phyloP scores from a whole-genome alignment of 2,329 filamentous ascomycete genomes.

The Macrophomina pseudophaseolina region DNA sequence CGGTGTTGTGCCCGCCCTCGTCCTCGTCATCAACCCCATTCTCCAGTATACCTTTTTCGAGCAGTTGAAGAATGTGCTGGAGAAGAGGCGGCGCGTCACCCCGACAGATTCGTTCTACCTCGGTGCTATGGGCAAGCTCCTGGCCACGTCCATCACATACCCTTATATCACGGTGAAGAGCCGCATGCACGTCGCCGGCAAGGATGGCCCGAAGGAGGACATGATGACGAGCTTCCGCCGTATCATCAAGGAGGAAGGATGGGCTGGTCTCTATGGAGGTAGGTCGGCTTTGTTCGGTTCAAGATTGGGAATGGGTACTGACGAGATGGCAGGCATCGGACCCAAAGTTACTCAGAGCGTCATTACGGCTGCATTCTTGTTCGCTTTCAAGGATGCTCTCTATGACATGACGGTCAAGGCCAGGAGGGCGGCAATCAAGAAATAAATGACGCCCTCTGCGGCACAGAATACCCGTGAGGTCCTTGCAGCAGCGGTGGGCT shows the following conservation, averaged over 20 bases:
- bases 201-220: slow-evolving; percentile 76
- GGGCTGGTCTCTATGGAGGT: slow-evolving; percentile 90
- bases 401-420: slow-evolving; percentile 81
- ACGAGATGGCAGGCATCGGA: slow-evolving; percentile 71
- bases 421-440: slow-evolving; percentile 50
- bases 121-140: slow-evolving; percentile 90
- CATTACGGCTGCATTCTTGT: slow-evolving; percentile 92
- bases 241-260: slow-evolving; percentile 89
- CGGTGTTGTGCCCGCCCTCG: slow-evolving; percentile 87
- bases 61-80: slow-evolving; percentile 90
- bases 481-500: slow-evolving; percentile 11
- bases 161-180: slow-evolving; percentile 99
- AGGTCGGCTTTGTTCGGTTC: slow-evolving; percentile 39
- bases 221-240: slow-evolving; percentile 77
- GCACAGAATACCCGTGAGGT: background rate
- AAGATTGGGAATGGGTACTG: slow-evolving; percentile 31
- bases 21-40: slow-evolving; percentile 97
- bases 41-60: slow-evolving; percentile 99
- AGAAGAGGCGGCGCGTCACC: slow-evolving; percentile 77
- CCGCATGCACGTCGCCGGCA: slow-evolving; percentile 88
- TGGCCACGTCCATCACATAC: slow-evolving; percentile 93
- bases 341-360: slow-evolving; percentile 98
- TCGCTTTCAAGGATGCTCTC: slow-evolving; percentile 96
- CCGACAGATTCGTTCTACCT: slow-evolving; percentile 88
- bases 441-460: slow-evolving; percentile 21